Evolutionary conservation across 2,329 filamentous ascomycete species (phyloP).

Genomic region (Fusarium sp.): DNA sequence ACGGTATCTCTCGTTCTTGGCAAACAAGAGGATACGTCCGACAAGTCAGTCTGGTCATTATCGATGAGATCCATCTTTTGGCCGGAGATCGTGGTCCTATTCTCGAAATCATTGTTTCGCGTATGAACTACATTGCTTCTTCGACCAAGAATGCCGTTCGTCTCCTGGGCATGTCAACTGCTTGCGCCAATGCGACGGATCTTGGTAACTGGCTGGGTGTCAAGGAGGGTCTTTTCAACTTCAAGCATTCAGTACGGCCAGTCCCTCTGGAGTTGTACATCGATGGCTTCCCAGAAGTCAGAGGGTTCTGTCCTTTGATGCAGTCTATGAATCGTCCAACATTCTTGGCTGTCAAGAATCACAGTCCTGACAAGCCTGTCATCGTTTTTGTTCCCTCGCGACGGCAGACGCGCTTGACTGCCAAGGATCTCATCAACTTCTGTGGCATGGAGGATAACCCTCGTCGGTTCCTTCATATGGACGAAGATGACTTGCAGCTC

Average conservation of each 20-base stretch:
- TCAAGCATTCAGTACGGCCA: constrained; percentile 94
- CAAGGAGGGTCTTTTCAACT: constrained; percentile 96
- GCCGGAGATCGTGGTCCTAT: constrained; percentile 97
- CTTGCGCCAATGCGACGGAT: constrained; percentile 94
- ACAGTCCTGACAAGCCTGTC: constrained; percentile 95
- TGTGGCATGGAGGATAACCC: constrained; percentile 99
- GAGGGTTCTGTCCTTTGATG: constrained; percentile 97
- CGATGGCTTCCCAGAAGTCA: constrained; percentile 94
- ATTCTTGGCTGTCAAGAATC: constrained; percentile 94
- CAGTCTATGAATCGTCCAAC: constrained; percentile 99
- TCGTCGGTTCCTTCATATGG: constrained; percentile 91
- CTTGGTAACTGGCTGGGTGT: constrained; percentile 97
- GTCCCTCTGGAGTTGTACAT: constrained; percentile 97
- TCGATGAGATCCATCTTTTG: constrained; percentile 98
- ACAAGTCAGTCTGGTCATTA: constrained; percentile 95
- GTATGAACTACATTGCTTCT: constrained; percentile 98
- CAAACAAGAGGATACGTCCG: constrained; percentile 96
- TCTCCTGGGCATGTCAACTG: constrained; percentile 98
- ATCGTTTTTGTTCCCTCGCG: constrained; percentile 98
- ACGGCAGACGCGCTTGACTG: constrained; percentile 92
- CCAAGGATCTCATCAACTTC: constrained; percentile 95
- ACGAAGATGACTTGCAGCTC: constrained; percentile 90
- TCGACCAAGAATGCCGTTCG: constrained; percentile 91
- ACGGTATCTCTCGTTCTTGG: constrained; percentile 99
- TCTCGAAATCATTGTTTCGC: constrained; percentile 93